Base-by-base conservation (phyloP, 257 asterid genomes). In the Solanum etuberosum region DNA sequence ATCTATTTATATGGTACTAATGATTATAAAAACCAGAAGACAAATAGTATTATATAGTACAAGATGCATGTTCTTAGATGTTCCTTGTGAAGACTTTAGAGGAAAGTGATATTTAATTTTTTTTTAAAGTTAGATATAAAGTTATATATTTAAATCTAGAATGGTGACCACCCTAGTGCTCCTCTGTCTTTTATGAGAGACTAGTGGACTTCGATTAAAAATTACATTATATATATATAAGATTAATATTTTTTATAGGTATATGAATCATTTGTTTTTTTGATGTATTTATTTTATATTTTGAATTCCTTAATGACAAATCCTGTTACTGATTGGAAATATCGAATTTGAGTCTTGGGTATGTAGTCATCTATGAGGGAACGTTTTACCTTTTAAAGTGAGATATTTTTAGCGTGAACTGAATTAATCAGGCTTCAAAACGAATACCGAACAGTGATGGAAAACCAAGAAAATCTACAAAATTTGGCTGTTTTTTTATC, bases 391-490 rank as follows among this genome's bases (percentile, higher is more conserved):
- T 5, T 15, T 10, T 65, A 23, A 65, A 65, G 8, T 65, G 18
- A 65, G 1, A 25, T 12, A 20, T 65, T 65, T 12, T 25, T 12
- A 25, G 9, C 0, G 7, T 1, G 9, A 63, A 63, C 1, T 14
- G 0, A 65, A 25, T 25, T 65, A 63, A 25, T 63, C 0, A 11
- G 2, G 0, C 18, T 4, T 63, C 4, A 11, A 10, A 10, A 11
- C 0, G 13, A 0, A 61, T 8, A 61, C 1, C 2, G 1, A 21
- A n/a, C 2, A 1, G 2, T 2, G 0, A 23, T 9, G 31, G 3
- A 67, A 67, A 63, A 63, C 0, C 3, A 13, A 65, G 31, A 25
- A 9, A 13, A 16, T 23, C 68, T 80, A 85, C 85, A 59, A 11
- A 77, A 40, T 20, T 5, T 31, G 86, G 91, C 21, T 25, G 34